A percentile compares a stretch with the other conserved stretches of the same genome.
Evolutionary conservation across 2,329 filamentous ascomycete species (phyloP).

Genomic region (Akanthomyces uredinophilus): DNA sequence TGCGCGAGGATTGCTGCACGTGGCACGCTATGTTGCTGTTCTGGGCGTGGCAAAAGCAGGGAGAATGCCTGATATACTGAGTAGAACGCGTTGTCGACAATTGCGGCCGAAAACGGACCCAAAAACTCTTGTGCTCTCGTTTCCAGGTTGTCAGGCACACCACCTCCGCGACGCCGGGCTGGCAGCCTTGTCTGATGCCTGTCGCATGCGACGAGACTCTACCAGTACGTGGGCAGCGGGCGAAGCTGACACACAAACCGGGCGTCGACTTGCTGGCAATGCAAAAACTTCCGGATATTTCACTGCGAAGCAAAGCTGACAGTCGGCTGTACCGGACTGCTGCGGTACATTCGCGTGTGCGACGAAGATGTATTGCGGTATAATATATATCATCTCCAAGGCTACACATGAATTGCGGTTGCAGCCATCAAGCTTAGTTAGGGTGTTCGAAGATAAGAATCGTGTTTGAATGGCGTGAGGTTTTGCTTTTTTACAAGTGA

Average conservation of each 20-base stretch:
- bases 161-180: too few relatives aligned
- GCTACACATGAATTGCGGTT: neutral
- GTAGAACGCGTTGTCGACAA: neutral
- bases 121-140: neutral
- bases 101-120: neutral
- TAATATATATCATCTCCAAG: too few relatives aligned
- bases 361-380: too few relatives aligned
- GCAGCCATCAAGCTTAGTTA: too few relatives aligned
- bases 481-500: slow-evolving; percentile 2
- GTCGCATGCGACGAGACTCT: neutral
- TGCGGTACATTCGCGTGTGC: neutral
- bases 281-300: neutral
- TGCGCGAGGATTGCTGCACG: neutral
- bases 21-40: neutral
- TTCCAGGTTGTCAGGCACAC: too few relatives aligned
- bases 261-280: neutral
- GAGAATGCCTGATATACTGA: neutral
- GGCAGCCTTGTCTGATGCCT: neutral
- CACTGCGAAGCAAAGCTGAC: neutral
- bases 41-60: neutral
- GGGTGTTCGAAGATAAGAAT: neutral
- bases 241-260: neutral
- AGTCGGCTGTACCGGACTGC: neutral
- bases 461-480: neutral
- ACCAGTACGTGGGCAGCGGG: neutral